phyloP scores from a whole-genome alignment of 2,329 filamentous ascomycete genomes.

The Orbilia ellipsospora region DNA sequence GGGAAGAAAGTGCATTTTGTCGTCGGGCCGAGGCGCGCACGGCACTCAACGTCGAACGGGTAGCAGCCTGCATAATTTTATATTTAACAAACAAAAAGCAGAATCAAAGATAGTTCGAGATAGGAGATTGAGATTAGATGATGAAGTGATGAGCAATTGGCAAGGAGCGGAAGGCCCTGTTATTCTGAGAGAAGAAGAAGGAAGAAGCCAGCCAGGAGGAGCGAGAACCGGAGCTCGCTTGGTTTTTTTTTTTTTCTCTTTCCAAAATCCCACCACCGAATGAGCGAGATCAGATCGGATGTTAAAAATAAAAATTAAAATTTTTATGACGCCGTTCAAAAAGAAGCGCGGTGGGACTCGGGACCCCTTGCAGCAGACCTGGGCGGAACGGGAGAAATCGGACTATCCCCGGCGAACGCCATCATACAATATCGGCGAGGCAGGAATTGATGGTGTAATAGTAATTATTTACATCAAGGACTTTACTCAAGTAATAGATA shows the following conservation, averaged over 20 bases:
- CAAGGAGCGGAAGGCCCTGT: constrained; percentile 20
- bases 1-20: constrained; percentile 31
- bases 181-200: background rate
- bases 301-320: constrained; percentile 4
- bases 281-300: background rate
- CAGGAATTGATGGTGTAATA: too few relatives aligned
- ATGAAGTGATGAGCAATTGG: constrained; percentile 5
- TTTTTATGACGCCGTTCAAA: constrained; percentile 16
- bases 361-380: background rate
- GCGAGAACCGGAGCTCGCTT: constrained; percentile 51
- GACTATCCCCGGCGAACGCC: too few relatives aligned
- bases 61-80: constrained; percentile 47
- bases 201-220: background rate
- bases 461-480: too few relatives aligned
- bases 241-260: constrained; percentile 40
- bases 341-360: background rate
- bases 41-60: constrained; percentile 38
- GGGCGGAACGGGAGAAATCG: too few relatives aligned
- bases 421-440: too few relatives aligned
- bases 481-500: too few relatives aligned
- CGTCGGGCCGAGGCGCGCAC: constrained; percentile 50
- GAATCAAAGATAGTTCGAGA: constrained; percentile 22
- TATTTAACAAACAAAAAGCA: constrained; percentile 16
- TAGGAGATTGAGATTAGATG: background rate
- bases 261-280: background rate